A percentile compares a stretch with the other conserved stretches of the same genome.
phyloP scores from a whole-genome alignment of 202 grass and related monocot genomes.

The Miscanthus sacchariflorus region DNA sequence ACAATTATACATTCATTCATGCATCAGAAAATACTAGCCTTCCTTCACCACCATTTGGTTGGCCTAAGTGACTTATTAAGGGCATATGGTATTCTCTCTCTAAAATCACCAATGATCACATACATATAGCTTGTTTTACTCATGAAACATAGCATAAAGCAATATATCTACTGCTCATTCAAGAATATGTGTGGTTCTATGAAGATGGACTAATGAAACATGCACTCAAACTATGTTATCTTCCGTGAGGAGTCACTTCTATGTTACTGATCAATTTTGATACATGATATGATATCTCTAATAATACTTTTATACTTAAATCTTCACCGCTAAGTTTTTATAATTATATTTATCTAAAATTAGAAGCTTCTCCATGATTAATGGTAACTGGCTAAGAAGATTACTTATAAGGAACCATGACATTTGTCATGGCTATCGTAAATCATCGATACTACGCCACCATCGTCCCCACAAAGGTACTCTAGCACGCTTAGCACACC shows the following conservation, averaged over 20 bases:
- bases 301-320: not conserved
- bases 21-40: not conserved
- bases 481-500: too few species aligned
- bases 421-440: too few species aligned
- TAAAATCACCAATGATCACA: not conserved
- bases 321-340: not conserved
- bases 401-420: too few species aligned
- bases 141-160: not conserved
- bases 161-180: not conserved
- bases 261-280: not conserved
- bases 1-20: not conserved
- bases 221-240: not conserved
- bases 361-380: too few species aligned
- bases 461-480: too few species aligned
- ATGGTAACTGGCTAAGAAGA: too few species aligned
- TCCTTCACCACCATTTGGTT: not conserved
- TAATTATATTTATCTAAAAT: too few species aligned
- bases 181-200: not conserved
- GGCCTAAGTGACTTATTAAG: not conserved
- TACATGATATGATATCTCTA: not conserved
- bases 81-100: not conserved
- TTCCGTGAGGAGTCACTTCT: not conserved
- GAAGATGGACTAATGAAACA: not conserved
- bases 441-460: too few species aligned
- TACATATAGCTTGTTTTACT: not conserved